Evolutionary conservation across 768 basidiomycete species (phyloP).

Genomic region (Tricholoma hemisulphureum): DNA sequence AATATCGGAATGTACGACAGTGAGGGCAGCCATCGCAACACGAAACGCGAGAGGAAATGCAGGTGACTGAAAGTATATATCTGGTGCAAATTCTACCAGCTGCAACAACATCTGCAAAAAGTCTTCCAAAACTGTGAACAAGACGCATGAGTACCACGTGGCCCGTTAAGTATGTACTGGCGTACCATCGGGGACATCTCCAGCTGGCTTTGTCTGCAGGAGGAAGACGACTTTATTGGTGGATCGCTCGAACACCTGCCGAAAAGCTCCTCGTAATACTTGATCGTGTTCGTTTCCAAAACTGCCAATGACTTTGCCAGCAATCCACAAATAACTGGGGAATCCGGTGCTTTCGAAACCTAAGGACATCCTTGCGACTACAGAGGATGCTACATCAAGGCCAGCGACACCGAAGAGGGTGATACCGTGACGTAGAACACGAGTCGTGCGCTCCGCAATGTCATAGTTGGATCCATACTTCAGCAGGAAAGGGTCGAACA

Average conservation of each 20-base stretch:
- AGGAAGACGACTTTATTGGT: conserved; percentile 69
- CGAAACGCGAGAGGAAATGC: conserved; percentile 78
- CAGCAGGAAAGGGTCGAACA: conserved; percentile 77
- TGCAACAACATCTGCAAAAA: conserved; percentile 80
- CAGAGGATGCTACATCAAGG: conserved; percentile 64
- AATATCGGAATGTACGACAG: conserved; percentile 79
- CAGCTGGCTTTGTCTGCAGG: conserved; percentile 64
- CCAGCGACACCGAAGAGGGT: conserved; percentile 73
- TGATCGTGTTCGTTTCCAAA: conserved; percentile 69
- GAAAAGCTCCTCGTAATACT: conserved; percentile 54
- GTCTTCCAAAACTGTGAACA: conserved; percentile 81
- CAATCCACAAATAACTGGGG: conserved; percentile 92
- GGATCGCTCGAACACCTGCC: conserved; percentile 68
- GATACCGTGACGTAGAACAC: conserved; percentile 81
- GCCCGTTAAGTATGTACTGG: conserved; percentile 3
- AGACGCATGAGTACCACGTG: background rate
- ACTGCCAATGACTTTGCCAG: conserved; percentile 76
- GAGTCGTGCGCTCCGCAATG: conserved; percentile 79
- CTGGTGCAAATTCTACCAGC: conserved; percentile 65
- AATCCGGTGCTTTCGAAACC: conserved; percentile 80
- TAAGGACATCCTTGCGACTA: conserved; percentile 72
- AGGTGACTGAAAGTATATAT: conserved; percentile 75
- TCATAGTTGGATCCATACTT: conserved; percentile 76
- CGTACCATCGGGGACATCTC: conserved; percentile 88
- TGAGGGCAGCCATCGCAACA: conserved; percentile 73